Evolutionary conservation across 2,329 filamentous ascomycete genomes (phyloP).

Genomic region (Alternaria triticina): DNA sequence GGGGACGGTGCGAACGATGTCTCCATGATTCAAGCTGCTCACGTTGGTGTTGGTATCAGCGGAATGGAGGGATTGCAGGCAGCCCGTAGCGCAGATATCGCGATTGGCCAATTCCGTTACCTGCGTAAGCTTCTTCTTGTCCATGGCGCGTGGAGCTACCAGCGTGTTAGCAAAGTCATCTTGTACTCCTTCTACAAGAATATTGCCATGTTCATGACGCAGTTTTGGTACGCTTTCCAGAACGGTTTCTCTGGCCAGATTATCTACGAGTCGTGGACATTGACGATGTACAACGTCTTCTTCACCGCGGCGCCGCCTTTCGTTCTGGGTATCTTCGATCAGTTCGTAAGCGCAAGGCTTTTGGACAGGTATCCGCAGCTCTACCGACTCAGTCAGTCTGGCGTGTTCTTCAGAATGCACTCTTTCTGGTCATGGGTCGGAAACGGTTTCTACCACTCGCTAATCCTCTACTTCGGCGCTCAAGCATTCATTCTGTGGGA

Average conservation of each 20-base stretch:
- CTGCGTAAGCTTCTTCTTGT: slow-evolving; percentile 92
- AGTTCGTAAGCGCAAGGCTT: slow-evolving; percentile 92
- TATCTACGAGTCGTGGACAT: slow-evolving; percentile 98
- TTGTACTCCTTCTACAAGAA: slow-evolving; percentile 99
- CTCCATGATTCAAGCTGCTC: slow-evolving; percentile 99
- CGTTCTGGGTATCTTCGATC: slow-evolving; percentile 94
- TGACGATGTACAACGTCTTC: slow-evolving; percentile 99
- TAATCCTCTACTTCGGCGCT: slow-evolving; percentile 87
- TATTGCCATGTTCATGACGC: slow-evolving; percentile 97
- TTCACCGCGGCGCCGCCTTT: slow-evolving; percentile 95
- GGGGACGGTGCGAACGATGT: slow-evolving; percentile 98
- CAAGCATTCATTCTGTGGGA: slow-evolving; percentile 84
- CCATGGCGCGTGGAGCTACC: slow-evolving; percentile 97
- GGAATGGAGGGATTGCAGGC: slow-evolving; percentile 97
- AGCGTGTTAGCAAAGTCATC: slow-evolving; percentile 95
- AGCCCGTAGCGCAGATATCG: slow-evolving; percentile 91
- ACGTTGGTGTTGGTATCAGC: slow-evolving; percentile 97
- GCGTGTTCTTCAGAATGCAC: slow-evolving; percentile 90
- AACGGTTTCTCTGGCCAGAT: slow-evolving; percentile 97
- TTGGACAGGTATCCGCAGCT: slow-evolving; percentile 96
- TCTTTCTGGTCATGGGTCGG: slow-evolving; percentile 92
- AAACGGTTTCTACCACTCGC: slow-evolving; percentile 94
- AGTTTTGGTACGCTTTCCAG: slow-evolving; percentile 98
- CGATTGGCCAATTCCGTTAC: slow-evolving; percentile 94
- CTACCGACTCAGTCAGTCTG: slow-evolving; percentile 90